Base-by-base conservation (phyloP, 192 early-diverging fungal species). In the Paraglomus brasilianum region DNA sequence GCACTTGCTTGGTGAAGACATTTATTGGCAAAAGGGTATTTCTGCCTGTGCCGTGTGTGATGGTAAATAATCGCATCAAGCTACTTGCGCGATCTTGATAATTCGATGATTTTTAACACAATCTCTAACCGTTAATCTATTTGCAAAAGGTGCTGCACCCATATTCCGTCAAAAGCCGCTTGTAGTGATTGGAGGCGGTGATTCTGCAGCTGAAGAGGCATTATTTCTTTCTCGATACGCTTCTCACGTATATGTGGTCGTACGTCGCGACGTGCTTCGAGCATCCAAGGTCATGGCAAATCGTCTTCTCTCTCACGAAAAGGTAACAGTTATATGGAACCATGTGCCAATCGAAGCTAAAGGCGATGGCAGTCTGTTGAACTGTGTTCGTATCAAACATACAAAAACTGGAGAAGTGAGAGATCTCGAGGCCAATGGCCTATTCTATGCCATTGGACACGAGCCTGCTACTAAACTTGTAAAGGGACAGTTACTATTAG, bases 361-460 rank as follows among this genome's bases (percentile, higher is more conserved):
- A 71, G 97, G 97, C 69, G 88, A 98, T 66, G 88, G 91, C 36
- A 78, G 81, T n/a, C 74, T 93, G 49, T 82, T 99, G 66, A 83
- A 83, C 36, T 74, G 81, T 2, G 81, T 98, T 13, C 85, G 83
- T 19, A 81, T 92, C 73, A 73, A 91, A 80, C 85, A 95, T 77
- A 95, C 91, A 63, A 80, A 85, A 62, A 89, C 91, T 14, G 80
- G 82, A 15, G 88, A 89, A 77, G 80, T 51, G 30, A 72, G 80
- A 67, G 80, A 87, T 21, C 77, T 97, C 56, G 75, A 84, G 19
- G 90, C 90, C 44, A 96, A 91, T 67, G 97, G 97, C 45, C 80
- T 99, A 61, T 98, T 99, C 79, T 99, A 98, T 77, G 97, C 97
- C 36, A 98, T 99, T 76, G 97, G 97, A 48, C 97, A 99, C 78